Percentiles rank a stretch among this genome's conserved stretches.
These are phyloP conservation scores for Mycena galericulata DNA, from an alignment of 768 basidiomycete genomes.

Conservation along the genomic window DNA sequence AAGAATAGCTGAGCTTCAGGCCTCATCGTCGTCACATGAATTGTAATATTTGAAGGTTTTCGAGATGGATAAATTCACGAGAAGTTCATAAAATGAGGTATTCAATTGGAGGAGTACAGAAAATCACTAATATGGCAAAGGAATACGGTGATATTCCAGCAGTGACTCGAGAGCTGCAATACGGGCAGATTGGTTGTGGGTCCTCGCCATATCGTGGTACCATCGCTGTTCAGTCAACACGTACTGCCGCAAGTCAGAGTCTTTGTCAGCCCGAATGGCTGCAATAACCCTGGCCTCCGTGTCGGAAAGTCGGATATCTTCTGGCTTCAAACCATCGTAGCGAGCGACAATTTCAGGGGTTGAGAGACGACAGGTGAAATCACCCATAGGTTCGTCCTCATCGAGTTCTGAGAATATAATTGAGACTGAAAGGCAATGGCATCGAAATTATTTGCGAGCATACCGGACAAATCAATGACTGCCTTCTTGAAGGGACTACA, in stretches of 20 bases:
- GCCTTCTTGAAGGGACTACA: not conserved
- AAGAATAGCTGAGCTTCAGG: too few relatives aligned
- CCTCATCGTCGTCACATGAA: too few relatives aligned
- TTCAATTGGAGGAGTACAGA: too few relatives aligned
- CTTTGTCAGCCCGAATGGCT: not conserved
- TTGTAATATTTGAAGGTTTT: too few relatives aligned
- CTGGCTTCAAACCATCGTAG: not conserved
- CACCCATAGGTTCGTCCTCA: not conserved
- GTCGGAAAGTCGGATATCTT: not conserved
- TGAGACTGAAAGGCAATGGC: not conserved
- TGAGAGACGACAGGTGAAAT: not conserved
- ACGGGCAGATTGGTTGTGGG: not conserved
- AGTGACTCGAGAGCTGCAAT: constrained; percentile 3
- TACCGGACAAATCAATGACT: too few relatives aligned
- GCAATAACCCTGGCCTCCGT: not conserved
- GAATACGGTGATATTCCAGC: not conserved
- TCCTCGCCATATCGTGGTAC: not conserved
- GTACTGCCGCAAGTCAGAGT: not conserved
- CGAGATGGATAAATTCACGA: too few relatives aligned
- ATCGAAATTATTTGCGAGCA: not conserved
- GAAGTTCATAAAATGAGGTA: too few relatives aligned
- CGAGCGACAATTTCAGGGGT: not conserved
- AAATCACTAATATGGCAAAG: too few relatives aligned
- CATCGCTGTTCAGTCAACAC: not conserved
- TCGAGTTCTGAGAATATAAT: not conserved